Conservation (phyloP, 495 filamentous ascomycete genomes). For the Penicillium arizonense region DNA sequence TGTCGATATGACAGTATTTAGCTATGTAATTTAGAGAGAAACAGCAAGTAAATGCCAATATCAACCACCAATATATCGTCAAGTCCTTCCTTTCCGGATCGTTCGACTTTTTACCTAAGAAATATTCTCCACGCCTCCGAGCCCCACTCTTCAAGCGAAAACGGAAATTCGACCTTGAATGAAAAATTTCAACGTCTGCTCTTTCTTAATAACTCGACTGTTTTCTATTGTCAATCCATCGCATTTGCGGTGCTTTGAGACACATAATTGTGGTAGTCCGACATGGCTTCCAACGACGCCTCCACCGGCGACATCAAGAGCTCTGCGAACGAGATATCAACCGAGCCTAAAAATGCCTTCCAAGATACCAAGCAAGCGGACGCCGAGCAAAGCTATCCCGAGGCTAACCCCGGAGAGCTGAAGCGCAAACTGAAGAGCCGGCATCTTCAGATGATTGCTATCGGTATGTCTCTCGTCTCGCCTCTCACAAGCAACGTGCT, state of each 20-base stretch:
- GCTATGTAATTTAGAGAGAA: no score
- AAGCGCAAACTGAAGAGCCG: constrained; percentile 62
- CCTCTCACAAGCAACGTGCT: constrained; percentile 49
- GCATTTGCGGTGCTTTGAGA: background rate
- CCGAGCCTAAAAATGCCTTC: constrained; percentile 9
- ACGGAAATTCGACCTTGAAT: constrained; percentile 14
- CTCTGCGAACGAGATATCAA: constrained; percentile 2
- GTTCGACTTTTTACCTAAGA: constrained; percentile 23
- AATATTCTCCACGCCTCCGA: constrained; percentile 17
- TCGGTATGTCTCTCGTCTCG: constrained; percentile 37
- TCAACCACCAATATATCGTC: background rate
- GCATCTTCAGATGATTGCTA: constrained; percentile 68
- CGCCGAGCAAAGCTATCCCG: constrained; percentile 19
- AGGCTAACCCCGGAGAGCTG: constrained; percentile 17
- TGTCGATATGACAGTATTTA: no score
- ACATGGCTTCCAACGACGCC: constrained; percentile 17
- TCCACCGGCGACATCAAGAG: constrained; percentile 5
- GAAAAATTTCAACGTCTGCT: no score
- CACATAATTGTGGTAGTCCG: background rate
- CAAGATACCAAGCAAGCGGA: constrained; percentile 27
- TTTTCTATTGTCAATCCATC: background rate
- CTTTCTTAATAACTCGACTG: no score
- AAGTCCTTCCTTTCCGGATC: constrained; percentile 9
- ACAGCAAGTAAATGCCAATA: no score
- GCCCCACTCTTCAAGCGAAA: constrained; percentile 21